Evolutionary conservation across 2,329 filamentous ascomycete genomes (phyloP), one percentile per base, ranked within the genome.

Genomic region (Penicillium sp.): DNA sequence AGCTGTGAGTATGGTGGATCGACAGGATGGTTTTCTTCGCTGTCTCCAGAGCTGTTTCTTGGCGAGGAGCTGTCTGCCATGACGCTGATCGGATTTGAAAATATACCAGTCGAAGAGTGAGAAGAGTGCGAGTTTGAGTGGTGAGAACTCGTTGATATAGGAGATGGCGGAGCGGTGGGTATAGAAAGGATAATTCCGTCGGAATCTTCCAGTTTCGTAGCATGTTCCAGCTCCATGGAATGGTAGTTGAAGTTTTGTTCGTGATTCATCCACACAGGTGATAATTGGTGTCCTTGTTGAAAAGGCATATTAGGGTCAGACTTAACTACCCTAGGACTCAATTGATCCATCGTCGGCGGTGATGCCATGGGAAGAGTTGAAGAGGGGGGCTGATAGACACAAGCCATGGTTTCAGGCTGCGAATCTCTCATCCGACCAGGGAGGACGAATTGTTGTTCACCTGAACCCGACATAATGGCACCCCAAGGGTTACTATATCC

Each of bases 1-100:
- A 96, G 83, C 67, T 89, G 83, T 0, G 93, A 92, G 69, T 98
- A 98, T 1, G 92, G 89, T 58, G 85, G 83, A 23, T 86, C 83
- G 5, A 68, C 66, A 50, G 75, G 75, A 9, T 56, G 62, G 21
- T 69, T 72, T 33, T 72, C 66, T 29, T 67, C 69, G 14, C 47
- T 64, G 14, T 63, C 61, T 19, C 56, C 50, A 13, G 53, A 39
- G 47, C 55, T 67, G 3, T 59, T 58, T 33, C 57, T 60, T 53
- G 67, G 64, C 35, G 72, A 73, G 14, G 69, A 68, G n/a, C 63
- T 62, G n/a, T 25, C 37, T 26, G 43, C 19, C 23, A 46, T 50
- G 3, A 50, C 43, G 19, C 48, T 56, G 23, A 57, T 55, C 42
- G 53, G 35, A 9, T 39, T 44, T 3, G 55, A 31, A 25, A 16